Base-by-base conservation (phyloP, 805 yeast species). In the Saccharomycopsis malanga region DNA sequence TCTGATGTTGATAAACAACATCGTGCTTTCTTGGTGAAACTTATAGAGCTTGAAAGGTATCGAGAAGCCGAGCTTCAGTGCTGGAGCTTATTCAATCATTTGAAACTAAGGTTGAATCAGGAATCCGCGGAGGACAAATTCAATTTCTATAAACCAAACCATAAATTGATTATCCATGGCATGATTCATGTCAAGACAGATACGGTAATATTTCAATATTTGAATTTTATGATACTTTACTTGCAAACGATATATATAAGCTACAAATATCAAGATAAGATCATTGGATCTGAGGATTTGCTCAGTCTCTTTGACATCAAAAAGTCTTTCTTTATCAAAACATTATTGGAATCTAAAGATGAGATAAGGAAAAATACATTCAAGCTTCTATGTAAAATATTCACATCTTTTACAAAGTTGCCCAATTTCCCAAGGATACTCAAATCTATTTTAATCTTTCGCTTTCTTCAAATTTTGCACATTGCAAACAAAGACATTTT, bases 161-260 rank as follows among this genome's bases (percentile, higher is more conserved):
- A 44, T 25, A 32, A 44, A 29, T 10, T 38, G 23, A 38, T 44
- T n/a, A n/a, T 44, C 3, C 12, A 39, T 21, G 42, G 43, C 4
- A 23, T 44, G 15, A 29, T 14, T 14, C 17, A 12, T 10, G 14
- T 23, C 27, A 12, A 7, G 6, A 5, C 18, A 12, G 22, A n/a
- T 18, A 39, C n/a, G 20, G 10, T 22, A 15, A 32, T 22, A 7
- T 45, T 30, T 17, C 40, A 44, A 17, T 48, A 48, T 20, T 4
- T 48, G 15, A 40, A 36, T 17, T 39, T 44, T 14, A 48, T 48
- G 48, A 35, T 48, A 14, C 46, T 49, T 14, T 45, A 41, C 25
- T 44, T 45, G 7, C 49, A 49, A 21, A 34, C 39, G 12, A 24
- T 45, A n/a, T 42, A 45, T 22, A 24, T 49, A 3, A 45, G 49